Evolutionary conservation across 2,329 filamentous ascomycete species (phyloP).

Genomic region (Colletotrichum graminicola): DNA sequence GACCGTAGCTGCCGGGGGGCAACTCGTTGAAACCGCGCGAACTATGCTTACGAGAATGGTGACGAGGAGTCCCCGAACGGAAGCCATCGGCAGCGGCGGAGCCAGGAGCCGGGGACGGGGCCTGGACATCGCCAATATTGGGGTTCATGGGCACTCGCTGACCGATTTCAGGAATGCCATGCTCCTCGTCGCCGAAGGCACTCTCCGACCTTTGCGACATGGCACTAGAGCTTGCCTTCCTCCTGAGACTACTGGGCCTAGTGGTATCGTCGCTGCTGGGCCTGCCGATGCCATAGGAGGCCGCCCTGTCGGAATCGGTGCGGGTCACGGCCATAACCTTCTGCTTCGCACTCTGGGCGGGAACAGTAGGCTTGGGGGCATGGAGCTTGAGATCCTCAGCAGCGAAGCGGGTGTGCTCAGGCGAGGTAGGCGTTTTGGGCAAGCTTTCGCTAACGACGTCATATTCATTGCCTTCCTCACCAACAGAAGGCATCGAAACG

Average conservation of each 20-base stretch:
- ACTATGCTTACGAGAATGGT: constrained; percentile 80
- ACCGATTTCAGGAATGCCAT: constrained; percentile 93
- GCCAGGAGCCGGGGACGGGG: constrained; percentile 81
- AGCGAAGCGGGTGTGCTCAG: constrained; percentile 82
- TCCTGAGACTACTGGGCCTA: constrained; percentile 59
- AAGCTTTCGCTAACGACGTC: constrained; percentile 67
- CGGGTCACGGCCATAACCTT: constrained; percentile 87
- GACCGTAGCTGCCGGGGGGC: constrained; percentile 91
- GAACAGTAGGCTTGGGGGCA: constrained; percentile 88
- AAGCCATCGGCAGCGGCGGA: constrained; percentile 51
- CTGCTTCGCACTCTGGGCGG: constrained; percentile 83
- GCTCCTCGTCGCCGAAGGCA: constrained; percentile 71
- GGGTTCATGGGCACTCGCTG: constrained; percentile 94
- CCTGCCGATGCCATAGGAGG: constrained; percentile 85
- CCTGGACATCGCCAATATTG: constrained; percentile 94
- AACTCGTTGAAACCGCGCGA: constrained; percentile 75
- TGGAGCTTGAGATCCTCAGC: constrained; percentile 86
- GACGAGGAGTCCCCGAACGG: constrained; percentile 55
- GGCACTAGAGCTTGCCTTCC: constrained; percentile 71
- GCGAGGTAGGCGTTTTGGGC: constrained; percentile 57
- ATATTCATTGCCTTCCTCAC: constrained; percentile 92
- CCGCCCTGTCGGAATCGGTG: constrained; percentile 89
- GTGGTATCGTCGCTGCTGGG: constrained; percentile 66
- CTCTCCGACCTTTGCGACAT: constrained; percentile 57
- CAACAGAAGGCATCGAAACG: constrained; percentile 85